Base-by-base conservation (phyloP, 371 early-diverging fungal species). In the Fennellomyces sp. region DNA sequence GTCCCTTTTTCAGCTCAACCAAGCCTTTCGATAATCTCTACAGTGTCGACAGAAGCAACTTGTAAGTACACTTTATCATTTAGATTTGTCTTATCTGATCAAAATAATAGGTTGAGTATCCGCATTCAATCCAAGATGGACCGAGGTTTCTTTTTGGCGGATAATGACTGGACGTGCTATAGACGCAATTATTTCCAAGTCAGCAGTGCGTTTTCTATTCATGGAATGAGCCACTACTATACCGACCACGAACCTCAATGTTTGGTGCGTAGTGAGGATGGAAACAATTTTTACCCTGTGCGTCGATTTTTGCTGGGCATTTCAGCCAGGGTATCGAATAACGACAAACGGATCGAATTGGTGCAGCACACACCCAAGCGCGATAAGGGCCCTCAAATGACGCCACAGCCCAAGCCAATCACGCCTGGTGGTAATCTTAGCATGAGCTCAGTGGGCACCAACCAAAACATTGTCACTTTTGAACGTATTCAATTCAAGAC, bases 401-500 rank as follows among this genome's bases (percentile, higher is more conserved):
- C 77, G 29, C 91, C 91, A 5, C 64, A 68, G 23, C 82, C 83
- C 25, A 73, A 77, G 58, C 69, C 82, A 0, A 65, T 83, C 47
- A 72, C 70, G 8, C 69, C 81, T 12, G 85, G 82, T 23, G 84
- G 83, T 6, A 68, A 73, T 23, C 61, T 81, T 15, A 63, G 68
- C 50, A 29, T 77, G 49, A 68, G 66, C 49, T 57, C 72, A 5
- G 68, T 72, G 3, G 68, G 72, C 5, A 59, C 68, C 12, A 68
- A 63, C 39, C 78, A 73, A 36, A 73, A 62, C 49, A 69, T 87
- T 2, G 84, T 78, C 15, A 85, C 87, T 15, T 94, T 91, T 69
- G 93, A 94, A 62, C 88, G 95, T 5, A 75, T 94, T 17, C 95
- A 94, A 76, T 94, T 94, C 84, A 93, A 93, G 73, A 85, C 88